These are phyloP conservation scores for Glycine soja DNA, from an alignment of 306 rosid species.

Conservation along the genomic window DNA sequence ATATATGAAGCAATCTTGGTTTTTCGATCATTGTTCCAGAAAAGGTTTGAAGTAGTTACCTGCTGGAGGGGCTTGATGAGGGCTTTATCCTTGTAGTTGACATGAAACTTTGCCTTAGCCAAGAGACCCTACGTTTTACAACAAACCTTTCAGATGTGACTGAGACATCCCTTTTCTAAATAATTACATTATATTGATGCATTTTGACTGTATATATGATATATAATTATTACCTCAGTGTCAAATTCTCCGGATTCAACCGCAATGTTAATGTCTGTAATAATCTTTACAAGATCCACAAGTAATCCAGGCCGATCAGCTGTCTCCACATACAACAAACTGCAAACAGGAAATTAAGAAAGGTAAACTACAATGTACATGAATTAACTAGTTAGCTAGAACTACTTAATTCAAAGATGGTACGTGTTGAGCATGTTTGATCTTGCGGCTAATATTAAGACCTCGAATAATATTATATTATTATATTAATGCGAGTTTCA, in stretches of 20 bases:
- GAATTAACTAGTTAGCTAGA: too few species aligned
- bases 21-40: too few species aligned
- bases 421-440: background rate
- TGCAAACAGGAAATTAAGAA: constrained; percentile 33
- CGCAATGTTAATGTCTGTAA: constrained; percentile 76
- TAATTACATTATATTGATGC: too few species aligned
- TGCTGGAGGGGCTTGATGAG: constrained; percentile 86
- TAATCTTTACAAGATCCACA: constrained; percentile 88
- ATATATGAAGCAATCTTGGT: too few species aligned
- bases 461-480: background rate
- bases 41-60: constrained; percentile 50
- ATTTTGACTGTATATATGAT: too few species aligned
- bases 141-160: too few species aligned
- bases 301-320: constrained; percentile 94
- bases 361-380: too few species aligned
- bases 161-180: too few species aligned
- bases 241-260: constrained; percentile 97
- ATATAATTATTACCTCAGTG: constrained; percentile 62
- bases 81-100: constrained; percentile 78
- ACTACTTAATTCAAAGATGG: too few species aligned
- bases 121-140: constrained; percentile 66
- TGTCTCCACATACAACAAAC: constrained; percentile 88
- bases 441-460: background rate
- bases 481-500: background rate
- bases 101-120: constrained; percentile 98